Evolutionary conservation across 768 basidiomycete species (phyloP), one percentile per base, ranked within the genome.

Genomic region (Mycena rosella): DNA sequence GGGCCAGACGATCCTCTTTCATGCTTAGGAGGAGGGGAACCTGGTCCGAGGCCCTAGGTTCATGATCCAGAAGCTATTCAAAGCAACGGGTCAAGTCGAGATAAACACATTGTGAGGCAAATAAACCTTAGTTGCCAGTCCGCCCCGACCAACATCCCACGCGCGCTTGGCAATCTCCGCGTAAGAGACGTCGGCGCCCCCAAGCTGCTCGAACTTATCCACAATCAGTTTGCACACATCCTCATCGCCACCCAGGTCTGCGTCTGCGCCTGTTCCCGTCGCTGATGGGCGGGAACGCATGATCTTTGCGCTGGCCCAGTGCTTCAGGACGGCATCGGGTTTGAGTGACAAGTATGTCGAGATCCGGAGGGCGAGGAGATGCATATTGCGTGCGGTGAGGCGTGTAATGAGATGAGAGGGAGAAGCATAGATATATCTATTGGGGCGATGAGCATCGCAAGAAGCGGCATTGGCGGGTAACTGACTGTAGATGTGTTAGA

Each of bases 281-380:
- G 87, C 78, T 0, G 88, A 83, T 0, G 91, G 83, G 67, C 89
- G 88, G 14, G 94, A 90, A 18, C 87, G 88, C 53, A 89, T 78
- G 63, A 99, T 98, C 78, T 98, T 97, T 1, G 95, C 92, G 65
- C 90, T 91, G 1, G 98, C 98, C 98, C 98, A 99, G 75, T 99
- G 97, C 69, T 91, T 94, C 45, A 99, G 82, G 0, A 99, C 96
- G 0, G 88, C 86, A 69, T 96, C 93, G 0, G 96, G 92, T 57
- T 93, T 92, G 49, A 99, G 83, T 18, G 87, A 86, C 32, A 99
- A 86, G 79, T 90, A 96, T 1, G 88, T 85, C 3, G 96, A 96
- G 69, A 99, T 91, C 27, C 96, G 90, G 20, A 99, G 88, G 10
- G 97, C 96, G 49, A 99, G 90, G 1, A 98, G 87, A 75, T 99